Evolutionary conservation across 2,329 filamentous ascomycete genomes (phyloP).

Genomic region (Botrytis tulipae): DNA sequence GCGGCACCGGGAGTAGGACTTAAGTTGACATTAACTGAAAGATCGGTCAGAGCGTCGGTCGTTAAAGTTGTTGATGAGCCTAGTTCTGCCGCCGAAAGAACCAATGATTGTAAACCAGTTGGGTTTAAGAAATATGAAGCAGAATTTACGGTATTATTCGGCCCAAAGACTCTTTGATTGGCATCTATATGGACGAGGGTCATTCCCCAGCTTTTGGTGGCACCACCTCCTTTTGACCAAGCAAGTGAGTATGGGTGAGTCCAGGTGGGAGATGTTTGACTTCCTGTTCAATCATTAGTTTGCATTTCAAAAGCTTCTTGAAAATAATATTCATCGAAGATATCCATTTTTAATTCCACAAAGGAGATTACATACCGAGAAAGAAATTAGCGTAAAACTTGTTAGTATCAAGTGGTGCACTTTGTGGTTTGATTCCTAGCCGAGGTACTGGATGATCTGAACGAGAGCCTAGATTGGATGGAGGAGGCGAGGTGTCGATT

Average conservation of each 20-base stretch:
- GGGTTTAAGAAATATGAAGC: conserved; percentile 76
- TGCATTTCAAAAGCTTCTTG: background rate
- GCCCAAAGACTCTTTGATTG: conserved; percentile 65
- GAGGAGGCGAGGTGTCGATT: conserved; percentile 53
- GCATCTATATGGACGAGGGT: conserved; percentile 71
- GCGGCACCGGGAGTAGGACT: conserved; percentile 50
- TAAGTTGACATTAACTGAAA: conserved; percentile 67
- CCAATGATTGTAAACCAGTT: conserved; percentile 75
- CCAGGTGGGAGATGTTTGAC: conserved; percentile 67
- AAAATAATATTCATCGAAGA: background rate
- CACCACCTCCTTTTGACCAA: conserved; percentile 64
- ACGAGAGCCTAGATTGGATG: conserved; percentile 47
- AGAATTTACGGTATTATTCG: conserved; percentile 54
- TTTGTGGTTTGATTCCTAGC: conserved; percentile 45
- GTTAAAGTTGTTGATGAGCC: conserved; percentile 56
- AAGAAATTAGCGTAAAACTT: conserved; percentile 83
- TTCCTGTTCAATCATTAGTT: conserved; percentile 38
- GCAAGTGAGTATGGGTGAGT: conserved; percentile 72
- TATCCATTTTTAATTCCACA: background rate
- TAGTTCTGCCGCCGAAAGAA: conserved; percentile 77
- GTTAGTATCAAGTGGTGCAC: conserved; percentile 64
- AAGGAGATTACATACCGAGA: conserved; percentile 45
- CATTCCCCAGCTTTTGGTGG: conserved; percentile 71
- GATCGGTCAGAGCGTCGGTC: conserved; percentile 54
- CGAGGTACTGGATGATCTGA: conserved; percentile 59